These are phyloP conservation scores for Malassezia japonica DNA, from an alignment of 1,284 basidiomycete genomes.

Conservation along the genomic window DNA sequence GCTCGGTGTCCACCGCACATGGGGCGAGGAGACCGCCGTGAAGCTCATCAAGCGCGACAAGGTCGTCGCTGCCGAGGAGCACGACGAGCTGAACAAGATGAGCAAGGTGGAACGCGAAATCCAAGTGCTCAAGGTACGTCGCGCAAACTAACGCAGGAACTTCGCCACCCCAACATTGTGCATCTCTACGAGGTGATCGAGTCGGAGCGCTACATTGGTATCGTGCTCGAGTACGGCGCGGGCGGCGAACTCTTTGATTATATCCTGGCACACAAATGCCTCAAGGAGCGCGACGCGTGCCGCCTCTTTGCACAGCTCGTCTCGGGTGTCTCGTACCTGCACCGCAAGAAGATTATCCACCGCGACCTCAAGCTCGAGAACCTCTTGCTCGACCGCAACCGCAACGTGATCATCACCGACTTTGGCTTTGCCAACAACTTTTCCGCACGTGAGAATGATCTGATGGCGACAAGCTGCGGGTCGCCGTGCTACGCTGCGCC, in stretches of 20 bases:
- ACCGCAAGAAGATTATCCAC: conserved; percentile 97
- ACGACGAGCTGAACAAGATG: conserved; percentile 58
- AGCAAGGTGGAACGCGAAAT: conserved; percentile 96
- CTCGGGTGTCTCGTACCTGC: conserved; percentile 96
- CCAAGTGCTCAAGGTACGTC: conserved; percentile 77
- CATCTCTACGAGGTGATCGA: conserved; percentile 97
- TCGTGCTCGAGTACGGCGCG: conserved; percentile 95
- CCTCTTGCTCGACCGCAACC: conserved; percentile 85
- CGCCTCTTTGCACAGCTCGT: conserved; percentile 96
- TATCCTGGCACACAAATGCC: conserved; percentile 92
- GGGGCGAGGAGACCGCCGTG: conserved; percentile 97
- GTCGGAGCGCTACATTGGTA: conserved; percentile 98
- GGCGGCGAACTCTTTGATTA: conserved; percentile 97
- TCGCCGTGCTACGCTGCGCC: conserved; percentile 97
- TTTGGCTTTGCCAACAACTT: conserved; percentile 99
- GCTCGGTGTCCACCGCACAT: conserved; percentile 79
- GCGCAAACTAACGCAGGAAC: conserved; percentile 54
- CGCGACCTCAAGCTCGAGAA: conserved; percentile 99
- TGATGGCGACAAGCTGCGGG: conserved; percentile 98
- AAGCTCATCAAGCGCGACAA: conserved; percentile 92
- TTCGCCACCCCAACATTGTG: conserved; percentile 97
- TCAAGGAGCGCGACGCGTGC: conserved; percentile 87
- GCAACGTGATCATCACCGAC: conserved; percentile 98
- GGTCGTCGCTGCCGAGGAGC: conserved; percentile 61
- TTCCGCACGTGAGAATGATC: conserved; percentile 66